Evolutionary conservation across 2,329 filamentous ascomycete species (phyloP), one percentile per base, ranked within the genome.

Genomic region (Decorospora gaudefroyi): DNA sequence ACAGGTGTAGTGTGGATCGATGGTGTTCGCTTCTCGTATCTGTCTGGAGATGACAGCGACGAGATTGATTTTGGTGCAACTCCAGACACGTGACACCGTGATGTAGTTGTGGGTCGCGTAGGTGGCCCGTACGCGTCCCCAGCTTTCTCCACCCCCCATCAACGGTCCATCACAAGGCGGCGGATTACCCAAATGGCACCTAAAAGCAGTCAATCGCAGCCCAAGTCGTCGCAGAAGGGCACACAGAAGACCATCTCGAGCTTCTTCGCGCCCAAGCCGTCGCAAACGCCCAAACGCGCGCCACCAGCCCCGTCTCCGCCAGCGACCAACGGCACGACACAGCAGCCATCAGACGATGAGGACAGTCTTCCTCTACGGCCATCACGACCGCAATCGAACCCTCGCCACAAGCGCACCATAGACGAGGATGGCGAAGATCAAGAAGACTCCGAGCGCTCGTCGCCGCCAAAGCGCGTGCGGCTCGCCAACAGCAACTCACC

Each of bases 161-260:
- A 28, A 38, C 40, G 35, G 35, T 32, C 40, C 46, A 43, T 40
- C 38, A 34, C 38, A 31, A 41, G 37, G 35, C 41, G 37, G 16
- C 38, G 8, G 34, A 41, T 26, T 30, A 16, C 34, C 15, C 21
- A 62, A 64, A 72, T 72, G 69, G 67, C 68, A 16, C 68, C 68
- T 11, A 66, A 65, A 59, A 64, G 56, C 39, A 68, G 59, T 39
- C 61, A 68, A 19, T 58, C 62, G 16, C 49, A 57, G 31, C 51
- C 53, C 19, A 55, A 53, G 26, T 64, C 66, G 7, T 68, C 69
- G 7, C 71, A 76, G 29, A 65, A 59, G 41, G 87, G 86, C 70
- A 88, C 86, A 60, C 89, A 96, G 65, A 81, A 86, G 55, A 88
- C 89, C 1, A 85, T 96, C 49, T 93, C 89, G 3, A 91, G 84